Evolutionary conservation across 768 basidiomycete genomes (phyloP).

Genomic region (Suillus hirtellus): DNA sequence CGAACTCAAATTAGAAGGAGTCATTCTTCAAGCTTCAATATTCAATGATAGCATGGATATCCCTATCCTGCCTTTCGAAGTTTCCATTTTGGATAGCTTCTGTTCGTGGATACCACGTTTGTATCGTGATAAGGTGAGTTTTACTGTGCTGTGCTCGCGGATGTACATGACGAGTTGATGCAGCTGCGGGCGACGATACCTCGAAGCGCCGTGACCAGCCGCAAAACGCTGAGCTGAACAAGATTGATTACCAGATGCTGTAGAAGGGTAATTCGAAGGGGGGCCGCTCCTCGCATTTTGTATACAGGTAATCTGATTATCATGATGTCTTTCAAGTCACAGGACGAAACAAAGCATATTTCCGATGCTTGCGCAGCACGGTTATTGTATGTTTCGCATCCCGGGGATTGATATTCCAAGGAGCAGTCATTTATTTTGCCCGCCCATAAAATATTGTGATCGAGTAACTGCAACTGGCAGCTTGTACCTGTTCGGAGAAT

Average conservation of each 20-base stretch:
- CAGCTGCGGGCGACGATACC: background rate
- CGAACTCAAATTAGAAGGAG: background rate
- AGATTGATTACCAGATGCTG: background rate
- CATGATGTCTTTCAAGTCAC: background rate
- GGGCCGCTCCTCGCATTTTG: background rate
- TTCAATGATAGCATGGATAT: background rate
- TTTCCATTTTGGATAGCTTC: background rate
- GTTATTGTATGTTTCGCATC: constrained; percentile 3
- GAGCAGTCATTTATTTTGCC: constrained; percentile 5
- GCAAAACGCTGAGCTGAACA: background rate
- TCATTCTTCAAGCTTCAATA: too few relatives aligned
- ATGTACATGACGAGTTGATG: background rate
- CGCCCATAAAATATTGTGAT: constrained; percentile 9
- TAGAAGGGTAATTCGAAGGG: background rate
- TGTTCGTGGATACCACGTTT: background rate
- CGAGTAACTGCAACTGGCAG: constrained; percentile 1
- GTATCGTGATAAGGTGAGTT: background rate
- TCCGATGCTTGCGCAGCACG: background rate
- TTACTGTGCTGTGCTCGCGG: background rate
- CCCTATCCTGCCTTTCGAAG: background rate
- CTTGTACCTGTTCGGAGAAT: background rate
- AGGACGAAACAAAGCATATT: constrained; percentile 7
- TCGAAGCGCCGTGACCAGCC: background rate
- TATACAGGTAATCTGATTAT: background rate
- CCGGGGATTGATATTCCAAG: background rate